phyloP scores from a whole-genome alignment of 192 early-diverging fungal species.

The Pilobolus umbonatus region DNA sequence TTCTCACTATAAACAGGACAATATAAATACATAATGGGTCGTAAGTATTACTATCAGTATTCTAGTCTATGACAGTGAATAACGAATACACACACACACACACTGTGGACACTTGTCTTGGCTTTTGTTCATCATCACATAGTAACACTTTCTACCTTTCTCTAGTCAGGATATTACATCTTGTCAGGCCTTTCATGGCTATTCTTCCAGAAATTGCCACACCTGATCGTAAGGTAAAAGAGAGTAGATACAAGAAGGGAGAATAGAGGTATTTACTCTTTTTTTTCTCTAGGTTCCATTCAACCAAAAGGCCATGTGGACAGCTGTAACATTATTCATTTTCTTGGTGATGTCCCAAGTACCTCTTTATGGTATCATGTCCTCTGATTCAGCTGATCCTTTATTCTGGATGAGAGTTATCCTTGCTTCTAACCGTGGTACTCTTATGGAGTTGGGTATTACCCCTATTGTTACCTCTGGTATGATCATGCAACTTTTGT shows the following conservation, averaged over 20 bases:
- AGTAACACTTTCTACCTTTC: slow-evolving; percentile 1
- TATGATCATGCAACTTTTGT: slow-evolving; percentile 99
- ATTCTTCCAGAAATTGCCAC: slow-evolving; percentile 96
- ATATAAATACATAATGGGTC: slow-evolving; percentile 6
- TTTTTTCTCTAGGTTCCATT: slow-evolving; percentile 76
- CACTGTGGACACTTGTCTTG: not conserved
- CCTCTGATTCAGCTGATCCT: slow-evolving; percentile 97
- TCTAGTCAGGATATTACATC: slow-evolving; percentile 89
- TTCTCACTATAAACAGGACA: not conserved
- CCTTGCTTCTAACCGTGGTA: slow-evolving; percentile 99
- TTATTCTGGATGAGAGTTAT: slow-evolving; percentile 99
- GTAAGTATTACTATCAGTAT: too few relatives aligned
- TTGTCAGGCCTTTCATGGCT: slow-evolving; percentile 96
- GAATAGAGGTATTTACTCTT: not conserved
- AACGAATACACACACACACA: too few relatives aligned
- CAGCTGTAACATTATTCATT: slow-evolving; percentile 97
- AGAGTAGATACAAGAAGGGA: not conserved
- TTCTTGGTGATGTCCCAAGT: slow-evolving; percentile 99
- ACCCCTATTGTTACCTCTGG: slow-evolving; percentile 99
- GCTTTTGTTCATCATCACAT: too few relatives aligned
- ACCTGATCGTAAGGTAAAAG: slow-evolving; percentile 89
- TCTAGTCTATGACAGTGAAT: too few relatives aligned
- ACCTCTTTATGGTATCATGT: slow-evolving; percentile 99
- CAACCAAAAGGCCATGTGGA: slow-evolving; percentile 99
- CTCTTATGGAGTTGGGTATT: slow-evolving; percentile 99